These are phyloP conservation scores for Tetrahymena malaccensis DNA, from an alignment of 73 alveolate genomes.

Conservation along the genomic window DNA sequence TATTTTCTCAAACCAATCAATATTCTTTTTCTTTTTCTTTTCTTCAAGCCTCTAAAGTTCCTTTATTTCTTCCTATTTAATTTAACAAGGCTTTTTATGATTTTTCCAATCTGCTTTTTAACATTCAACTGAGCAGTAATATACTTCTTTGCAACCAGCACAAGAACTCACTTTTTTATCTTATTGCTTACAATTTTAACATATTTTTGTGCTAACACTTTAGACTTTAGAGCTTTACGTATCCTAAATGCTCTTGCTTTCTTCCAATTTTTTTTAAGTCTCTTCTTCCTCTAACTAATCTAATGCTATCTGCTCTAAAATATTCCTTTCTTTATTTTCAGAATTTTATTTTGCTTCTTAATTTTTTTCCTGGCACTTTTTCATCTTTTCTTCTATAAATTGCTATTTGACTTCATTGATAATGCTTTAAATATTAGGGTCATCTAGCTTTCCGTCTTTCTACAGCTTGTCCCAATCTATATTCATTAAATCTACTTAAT, in stretches of 20 bases:
- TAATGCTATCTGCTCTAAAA: background rate
- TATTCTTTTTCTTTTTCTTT: slow-evolving; percentile 16
- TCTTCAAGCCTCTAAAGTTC: slow-evolving; percentile 8
- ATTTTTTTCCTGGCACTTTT: background rate
- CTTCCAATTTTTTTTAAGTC: background rate
- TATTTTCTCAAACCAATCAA: slow-evolving; percentile 21
- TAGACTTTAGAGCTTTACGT: background rate
- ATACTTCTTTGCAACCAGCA: slow-evolving; percentile 32
- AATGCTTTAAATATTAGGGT: background rate
- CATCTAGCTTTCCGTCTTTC: background rate
- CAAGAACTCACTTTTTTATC: slow-evolving; percentile 1
- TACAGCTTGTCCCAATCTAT: background rate
- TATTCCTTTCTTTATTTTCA: background rate
- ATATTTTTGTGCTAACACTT: background rate
- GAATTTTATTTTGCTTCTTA: background rate
- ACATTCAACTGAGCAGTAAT: slow-evolving; percentile 41
- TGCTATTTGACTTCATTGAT: background rate
- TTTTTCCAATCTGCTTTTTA: slow-evolving; percentile 37
- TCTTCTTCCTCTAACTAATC: background rate
- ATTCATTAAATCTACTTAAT: background rate
- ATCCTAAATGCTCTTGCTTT: background rate
- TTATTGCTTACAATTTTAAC: background rate
- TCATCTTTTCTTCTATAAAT: background rate
- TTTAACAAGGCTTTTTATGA: slow-evolving; percentile 41
- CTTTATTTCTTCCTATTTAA: background rate